A percentile compares a stretch with the other conserved stretches of the same genome.
phyloP scores from a whole-genome alignment of 2,329 filamentous ascomycete species.

The Penicillium glabrum region DNA sequence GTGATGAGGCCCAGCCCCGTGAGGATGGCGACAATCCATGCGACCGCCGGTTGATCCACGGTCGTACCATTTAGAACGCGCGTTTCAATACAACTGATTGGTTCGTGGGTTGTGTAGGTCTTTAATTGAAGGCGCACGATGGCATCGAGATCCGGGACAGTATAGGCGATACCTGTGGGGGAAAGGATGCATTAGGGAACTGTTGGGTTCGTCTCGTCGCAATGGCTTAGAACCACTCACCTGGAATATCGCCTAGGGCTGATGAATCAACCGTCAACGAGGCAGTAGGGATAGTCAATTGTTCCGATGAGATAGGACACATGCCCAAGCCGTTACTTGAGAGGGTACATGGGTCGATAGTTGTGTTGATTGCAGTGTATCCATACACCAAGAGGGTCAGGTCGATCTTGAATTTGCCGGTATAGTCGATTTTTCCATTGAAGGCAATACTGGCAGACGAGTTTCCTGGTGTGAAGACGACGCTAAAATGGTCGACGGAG shows the following conservation, averaged over 20 bases:
- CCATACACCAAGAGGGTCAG: conserved; percentile 79
- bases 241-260: background rate
- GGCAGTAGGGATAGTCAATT: background rate
- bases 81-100: conserved; percentile 30
- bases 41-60: conserved; percentile 81
- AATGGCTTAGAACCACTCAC: background rate
- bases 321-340: conserved; percentile 34
- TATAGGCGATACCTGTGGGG: conserved; percentile 70
- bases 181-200: conserved; percentile 3
- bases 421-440: conserved; percentile 78
- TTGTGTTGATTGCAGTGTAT: conserved; percentile 65
- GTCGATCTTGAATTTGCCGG: conserved; percentile 77
- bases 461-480: conserved; percentile 45
- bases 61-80: conserved; percentile 40
- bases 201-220: background rate
- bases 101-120: background rate
- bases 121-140: conserved; percentile 16
- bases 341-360: conserved; percentile 73
- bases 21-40: conserved; percentile 85
- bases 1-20: conserved; percentile 78
- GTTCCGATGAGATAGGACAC: conserved; percentile 20
- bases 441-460: conserved; percentile 56
- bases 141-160: conserved; percentile 61
- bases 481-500: conserved; percentile 28
- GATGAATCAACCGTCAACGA: background rate